Percentiles rank a stretch among this genome's conserved stretches.
phyloP scores from a whole-genome alignment of 2,329 filamentous ascomycete species.

The Trichoderma sp. region DNA sequence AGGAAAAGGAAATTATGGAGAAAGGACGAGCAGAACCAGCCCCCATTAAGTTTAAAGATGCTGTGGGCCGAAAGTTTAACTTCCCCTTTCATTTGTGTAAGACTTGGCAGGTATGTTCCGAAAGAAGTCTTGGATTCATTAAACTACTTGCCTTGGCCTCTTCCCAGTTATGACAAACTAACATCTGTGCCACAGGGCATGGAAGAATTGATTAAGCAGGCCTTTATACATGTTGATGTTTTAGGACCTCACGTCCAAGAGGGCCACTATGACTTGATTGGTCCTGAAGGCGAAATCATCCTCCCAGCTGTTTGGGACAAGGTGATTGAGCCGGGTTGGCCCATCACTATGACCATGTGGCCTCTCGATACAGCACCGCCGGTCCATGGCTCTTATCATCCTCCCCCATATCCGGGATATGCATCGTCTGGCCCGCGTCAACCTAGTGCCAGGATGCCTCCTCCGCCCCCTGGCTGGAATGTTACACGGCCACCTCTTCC shows the following conservation, averaged over 20 bases:
- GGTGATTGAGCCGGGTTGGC: slow-evolving; percentile 71
- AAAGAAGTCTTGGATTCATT: background rate
- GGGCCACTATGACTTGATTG: slow-evolving; percentile 78
- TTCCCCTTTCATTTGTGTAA: slow-evolving; percentile 86
- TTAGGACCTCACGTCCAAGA: slow-evolving; percentile 75
- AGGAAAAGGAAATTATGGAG: slow-evolving; percentile 52
- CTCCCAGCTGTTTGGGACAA: slow-evolving; percentile 78
- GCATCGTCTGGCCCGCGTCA: too few species aligned
- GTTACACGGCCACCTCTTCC: too few species aligned
- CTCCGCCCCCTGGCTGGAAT: too few species aligned
- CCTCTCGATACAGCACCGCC: slow-evolving; percentile 51
- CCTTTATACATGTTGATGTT: slow-evolving; percentile 77
- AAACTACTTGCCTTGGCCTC: background rate
- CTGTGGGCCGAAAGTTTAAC: slow-evolving; percentile 86
- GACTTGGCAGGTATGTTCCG: slow-evolving; percentile 72
- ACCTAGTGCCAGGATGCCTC: too few species aligned
- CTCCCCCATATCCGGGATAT: too few species aligned
- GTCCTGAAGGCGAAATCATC: slow-evolving; percentile 79
- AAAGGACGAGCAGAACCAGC: slow-evolving; percentile 59
- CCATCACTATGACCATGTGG: slow-evolving; percentile 61
- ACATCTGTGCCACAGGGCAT: slow-evolving; percentile 61
- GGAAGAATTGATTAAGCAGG: slow-evolving; percentile 83
- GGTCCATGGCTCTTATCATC: too few species aligned
- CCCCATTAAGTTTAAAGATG: slow-evolving; percentile 88
- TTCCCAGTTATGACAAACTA: background rate